Conservation (phyloP, 352 stramenopile species). For the Globisporangium irregulare region DNA sequence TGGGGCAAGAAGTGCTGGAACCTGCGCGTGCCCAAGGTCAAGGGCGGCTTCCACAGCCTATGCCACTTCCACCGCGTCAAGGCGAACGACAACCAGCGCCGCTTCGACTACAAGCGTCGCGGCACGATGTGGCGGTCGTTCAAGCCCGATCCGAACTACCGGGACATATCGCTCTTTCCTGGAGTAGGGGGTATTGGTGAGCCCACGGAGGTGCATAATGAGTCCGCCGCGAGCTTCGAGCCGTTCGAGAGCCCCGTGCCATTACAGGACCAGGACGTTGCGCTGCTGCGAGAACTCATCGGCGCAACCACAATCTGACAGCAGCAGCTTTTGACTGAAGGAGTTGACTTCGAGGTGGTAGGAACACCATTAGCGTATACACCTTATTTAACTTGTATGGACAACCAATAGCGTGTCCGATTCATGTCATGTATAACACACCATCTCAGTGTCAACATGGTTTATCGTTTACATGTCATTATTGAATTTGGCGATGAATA, state of each 20-base stretch:
- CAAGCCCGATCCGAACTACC: constrained; percentile 6
- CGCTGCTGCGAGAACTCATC: constrained; percentile 14
- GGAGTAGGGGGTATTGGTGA: neutral
- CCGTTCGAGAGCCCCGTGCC: constrained; percentile 12
- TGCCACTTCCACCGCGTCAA: constrained; percentile 28
- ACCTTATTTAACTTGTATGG: no score
- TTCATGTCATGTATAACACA: no score
- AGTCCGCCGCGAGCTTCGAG: constrained; percentile 5
- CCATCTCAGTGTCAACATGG: no score
- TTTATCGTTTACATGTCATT: no score
- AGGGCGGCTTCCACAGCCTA: constrained; percentile 25
- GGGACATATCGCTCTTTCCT: constrained; percentile 15
- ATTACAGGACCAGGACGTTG: constrained; percentile 14
- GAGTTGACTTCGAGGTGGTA: no score
- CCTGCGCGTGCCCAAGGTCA: constrained; percentile 24
- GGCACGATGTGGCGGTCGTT: constrained; percentile 15
- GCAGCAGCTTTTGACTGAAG: neutral
- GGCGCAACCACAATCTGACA: constrained; percentile 10
- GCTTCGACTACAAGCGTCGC: constrained; percentile 23
- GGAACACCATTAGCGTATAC: no score
- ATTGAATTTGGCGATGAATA: no score
- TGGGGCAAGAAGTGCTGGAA: constrained; percentile 23
- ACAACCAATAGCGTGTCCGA: no score
- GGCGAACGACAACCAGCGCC: constrained; percentile 28
- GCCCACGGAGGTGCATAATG: neutral